Base-by-base conservation (phyloP, 108 stramenopile species). In the Bacterosira constricta region DNA sequence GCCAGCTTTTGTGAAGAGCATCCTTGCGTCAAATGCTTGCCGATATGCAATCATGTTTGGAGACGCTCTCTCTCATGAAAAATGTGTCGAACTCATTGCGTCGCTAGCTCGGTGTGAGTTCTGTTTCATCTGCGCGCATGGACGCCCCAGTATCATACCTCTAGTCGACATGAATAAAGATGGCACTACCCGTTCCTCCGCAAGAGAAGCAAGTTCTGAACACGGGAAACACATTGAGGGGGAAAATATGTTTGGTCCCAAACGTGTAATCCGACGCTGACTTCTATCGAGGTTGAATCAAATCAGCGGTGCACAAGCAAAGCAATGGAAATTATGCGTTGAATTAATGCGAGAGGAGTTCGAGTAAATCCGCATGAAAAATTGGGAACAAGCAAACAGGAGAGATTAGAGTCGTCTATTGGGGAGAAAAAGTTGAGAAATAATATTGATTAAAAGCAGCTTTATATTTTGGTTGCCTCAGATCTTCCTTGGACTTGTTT, bases 21-120 rank as follows among this genome's bases (percentile, higher is more conserved):
- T 67, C 6, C 32, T 83, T 2, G 79, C 79, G 27, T 80, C 74
- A 0, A 52, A 80, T 10, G 83, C 83, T 8, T 83, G 83, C 31
- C 57, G 83, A 20, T 83, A 83, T 36, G 77, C 77, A 0, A 80
- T 71, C 0, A 83, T 83, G 83, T 83, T 83, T 66, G 83, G 83
- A 11, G 83, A 83, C 23, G 2, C 23, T 20, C 27, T 83, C 4
- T 10, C 67, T 25, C 46, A 35, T 12, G 32, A 58, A 26, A 27
- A 64, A 45, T 67, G 65, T 10, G 8, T 36, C 9, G 11, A 70
- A 1, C 60, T 83, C 34, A 73, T 83, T 11, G 3, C 18, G 7
- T 15, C 31, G 32, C 63, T 83, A 0, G 39, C 83, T 12, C 64
- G 71, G 30, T 83, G 83, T 35, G 44, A 80, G 0, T 57, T 71